Evolutionary conservation across 1,284 basidiomycete species (phyloP).

Genomic region (Cutaneotrichosporon spelunceum): DNA sequence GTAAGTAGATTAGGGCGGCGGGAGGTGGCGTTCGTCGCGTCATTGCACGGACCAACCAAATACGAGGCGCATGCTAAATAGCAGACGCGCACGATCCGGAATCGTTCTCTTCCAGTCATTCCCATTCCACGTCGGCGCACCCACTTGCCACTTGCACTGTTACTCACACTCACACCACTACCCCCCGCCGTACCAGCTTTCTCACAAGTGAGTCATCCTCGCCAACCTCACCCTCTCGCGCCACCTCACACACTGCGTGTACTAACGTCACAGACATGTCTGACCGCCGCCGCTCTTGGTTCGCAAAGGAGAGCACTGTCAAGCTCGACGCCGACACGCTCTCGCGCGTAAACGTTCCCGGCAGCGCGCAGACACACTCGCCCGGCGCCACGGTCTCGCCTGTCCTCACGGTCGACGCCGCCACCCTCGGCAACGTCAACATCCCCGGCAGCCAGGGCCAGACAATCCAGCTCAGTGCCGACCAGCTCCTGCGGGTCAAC

Average conservation of each 20-base stretch:
- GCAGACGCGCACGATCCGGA: not conserved
- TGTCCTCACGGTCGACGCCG: not conserved
- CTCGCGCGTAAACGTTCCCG: not conserved
- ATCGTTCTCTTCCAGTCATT: not conserved
- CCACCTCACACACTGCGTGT: not conserved
- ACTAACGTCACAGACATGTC: not conserved
- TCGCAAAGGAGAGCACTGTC: not conserved
- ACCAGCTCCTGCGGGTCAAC: not conserved
- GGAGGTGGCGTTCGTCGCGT: not conserved
- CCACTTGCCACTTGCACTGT: not conserved
- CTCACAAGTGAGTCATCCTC: not conserved
- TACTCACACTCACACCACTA: not conserved
- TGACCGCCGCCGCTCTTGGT: not conserved
- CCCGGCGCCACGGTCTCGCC: too few relatives aligned
- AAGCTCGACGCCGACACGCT: not conserved
- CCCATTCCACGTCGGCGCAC: too few relatives aligned
- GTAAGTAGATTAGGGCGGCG: not conserved
- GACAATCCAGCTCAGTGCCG: not conserved
- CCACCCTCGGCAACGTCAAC: not conserved
- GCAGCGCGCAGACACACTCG: not conserved
- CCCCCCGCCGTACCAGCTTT: not conserved
- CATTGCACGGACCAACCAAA: not conserved
- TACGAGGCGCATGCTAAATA: not conserved
- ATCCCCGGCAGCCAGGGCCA: not conserved
- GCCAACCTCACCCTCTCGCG: not conserved